These are phyloP conservation scores for Santalum album DNA, from an alignment of 164 flowering plant genomes.

Conservation along the genomic window DNA sequence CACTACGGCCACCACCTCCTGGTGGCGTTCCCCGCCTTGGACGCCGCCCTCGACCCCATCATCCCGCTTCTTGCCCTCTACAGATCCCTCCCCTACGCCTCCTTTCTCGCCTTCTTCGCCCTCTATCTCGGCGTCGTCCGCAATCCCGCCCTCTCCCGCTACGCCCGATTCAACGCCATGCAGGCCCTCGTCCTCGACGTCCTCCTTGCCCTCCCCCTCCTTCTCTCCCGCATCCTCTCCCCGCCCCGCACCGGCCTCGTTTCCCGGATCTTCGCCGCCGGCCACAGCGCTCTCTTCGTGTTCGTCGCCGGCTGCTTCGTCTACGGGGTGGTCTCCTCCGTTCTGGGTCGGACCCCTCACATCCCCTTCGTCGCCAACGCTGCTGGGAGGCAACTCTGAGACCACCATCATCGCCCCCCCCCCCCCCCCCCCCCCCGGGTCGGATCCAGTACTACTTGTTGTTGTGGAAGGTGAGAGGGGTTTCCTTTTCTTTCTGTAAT, in stretches of 20 bases:
- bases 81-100: slow-evolving; percentile 66
- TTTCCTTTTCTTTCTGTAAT: too few relatives aligned
- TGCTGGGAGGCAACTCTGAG: slow-evolving; percentile 66
- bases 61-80: slow-evolving; percentile 57
- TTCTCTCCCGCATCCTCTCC: slow-evolving; percentile 49
- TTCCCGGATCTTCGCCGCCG: slow-evolving; percentile 35
- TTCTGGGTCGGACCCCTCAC: slow-evolving; percentile 69
- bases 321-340: slow-evolving; percentile 40
- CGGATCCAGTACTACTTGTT: too few relatives aligned
- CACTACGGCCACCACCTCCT: slow-evolving; percentile 78
- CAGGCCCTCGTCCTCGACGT: slow-evolving; percentile 91
- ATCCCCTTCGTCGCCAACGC: slow-evolving; percentile 84
- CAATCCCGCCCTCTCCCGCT: slow-evolving; percentile 55
- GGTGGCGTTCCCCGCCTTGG: slow-evolving; percentile 32
- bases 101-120: slow-evolving; percentile 78
- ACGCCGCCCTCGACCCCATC: slow-evolving; percentile 51
- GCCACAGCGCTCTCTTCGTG: slow-evolving; percentile 45
- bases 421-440: too few relatives aligned
- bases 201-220: slow-evolving; percentile 53
- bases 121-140: slow-evolving; percentile 72
- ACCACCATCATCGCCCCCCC: too few relatives aligned
- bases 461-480: too few relatives aligned
- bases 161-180: slow-evolving; percentile 83
- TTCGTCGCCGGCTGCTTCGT: slow-evolving; percentile 49
- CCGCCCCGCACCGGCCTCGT: slow-evolving; percentile 60